Conservation (phyloP, 441 rosid genomes). For the Pelargonium citronellum region DNA sequence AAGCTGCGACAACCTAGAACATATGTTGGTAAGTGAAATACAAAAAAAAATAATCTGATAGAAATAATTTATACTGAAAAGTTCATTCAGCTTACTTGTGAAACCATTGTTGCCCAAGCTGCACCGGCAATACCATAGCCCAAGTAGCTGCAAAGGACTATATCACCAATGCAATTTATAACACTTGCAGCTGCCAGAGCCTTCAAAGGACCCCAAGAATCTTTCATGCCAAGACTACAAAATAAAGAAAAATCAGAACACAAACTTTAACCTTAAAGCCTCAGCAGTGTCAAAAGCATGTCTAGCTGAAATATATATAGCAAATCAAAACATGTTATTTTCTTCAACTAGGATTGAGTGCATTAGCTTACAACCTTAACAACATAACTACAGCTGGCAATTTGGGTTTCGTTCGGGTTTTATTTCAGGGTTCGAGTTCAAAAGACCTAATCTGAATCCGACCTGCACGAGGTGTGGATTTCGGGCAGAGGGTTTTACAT, state of each 20-base stretch:
- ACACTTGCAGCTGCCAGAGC: conserved; percentile 67
- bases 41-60: neutral
- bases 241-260: conserved; percentile 14
- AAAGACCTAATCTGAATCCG: no score
- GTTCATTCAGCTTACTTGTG: conserved; percentile 52
- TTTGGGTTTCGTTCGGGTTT: no score
- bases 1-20: conserved; percentile 74
- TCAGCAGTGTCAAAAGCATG: no score
- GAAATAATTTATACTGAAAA: neutral
- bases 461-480: no score
- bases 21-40: conserved; percentile 22
- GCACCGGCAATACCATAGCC: conserved; percentile 90
- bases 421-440: no score
- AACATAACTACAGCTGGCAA: no score
- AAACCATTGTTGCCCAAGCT: conserved; percentile 94
- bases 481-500: no score
- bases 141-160: conserved; percentile 65
- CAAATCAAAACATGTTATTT: no score
- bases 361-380: no score
- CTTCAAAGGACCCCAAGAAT: conserved; percentile 90
- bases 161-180: conserved; percentile 70
- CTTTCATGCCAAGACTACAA: conserved; percentile 91
- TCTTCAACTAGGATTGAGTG: no score
- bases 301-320: no score
- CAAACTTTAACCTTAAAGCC: neutral